Evolutionary conservation across 2,329 filamentous ascomycete species (phyloP), one percentile per base, ranked within the genome.

Genomic region (Aspergillus pseudonomiae): DNA sequence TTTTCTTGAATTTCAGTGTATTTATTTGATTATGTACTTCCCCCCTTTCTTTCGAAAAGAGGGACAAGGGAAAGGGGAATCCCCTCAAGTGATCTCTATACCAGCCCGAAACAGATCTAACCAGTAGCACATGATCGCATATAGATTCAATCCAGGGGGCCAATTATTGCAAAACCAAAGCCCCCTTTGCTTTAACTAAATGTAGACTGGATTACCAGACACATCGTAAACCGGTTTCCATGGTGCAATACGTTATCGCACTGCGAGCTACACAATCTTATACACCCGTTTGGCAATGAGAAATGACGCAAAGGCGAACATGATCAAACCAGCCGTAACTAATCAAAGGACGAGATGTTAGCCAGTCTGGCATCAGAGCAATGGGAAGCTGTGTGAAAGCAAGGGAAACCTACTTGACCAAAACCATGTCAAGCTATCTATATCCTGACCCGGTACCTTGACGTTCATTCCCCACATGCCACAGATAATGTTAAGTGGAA

Each of bases 381-480:
- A 45, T 21, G 10, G n/a, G 7, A 6, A 48, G 45, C 14, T 26
- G 24, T 26, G 9, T n/a, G 4, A 39, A 61, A 53, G 11, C 54
- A 59, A 24, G 57, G 63, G 26, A 59, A 58, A 41, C 77, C 61
- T 77, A 82, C 80, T 83, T 19, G 83, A 88, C 75, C 84, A 87
- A 76, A 94, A 95, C 91, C 91, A 95, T 28, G 81, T 82, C 58
- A 94, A 79, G 71, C 91, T 91, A 68, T 96, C 93, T 63, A 89
- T 82, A 53, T 94, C 90, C 77, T 98, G 94, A 1, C 95, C 95
- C 0, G 95, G 95, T 0, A 99, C 95, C 83, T 92, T 93, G 41
- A 94, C 91, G 83, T 99, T 99, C 94, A 98, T 98, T 58, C 94
- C 95, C 94, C 94, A 99, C 72, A 98, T 88, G 70, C 95, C 95